phyloP scores from a whole-genome alignment of 495 filamentous ascomycete species.

The Xylaria nigripes region DNA sequence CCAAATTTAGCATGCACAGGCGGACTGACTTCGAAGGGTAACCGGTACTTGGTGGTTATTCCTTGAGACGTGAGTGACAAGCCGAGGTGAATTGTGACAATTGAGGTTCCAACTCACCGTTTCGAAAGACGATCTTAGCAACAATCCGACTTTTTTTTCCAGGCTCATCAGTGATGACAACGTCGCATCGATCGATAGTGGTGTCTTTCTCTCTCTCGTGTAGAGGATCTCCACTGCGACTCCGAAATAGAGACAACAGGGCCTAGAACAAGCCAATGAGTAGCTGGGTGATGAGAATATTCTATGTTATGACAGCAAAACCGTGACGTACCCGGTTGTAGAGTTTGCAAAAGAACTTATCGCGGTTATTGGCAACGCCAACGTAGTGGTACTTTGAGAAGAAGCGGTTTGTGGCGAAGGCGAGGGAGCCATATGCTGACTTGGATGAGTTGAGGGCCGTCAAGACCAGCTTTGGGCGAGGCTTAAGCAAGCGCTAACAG shows the following conservation, averaged over 20 bases:
- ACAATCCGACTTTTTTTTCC: constrained; percentile 72
- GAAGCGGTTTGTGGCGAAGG: constrained; percentile 63
- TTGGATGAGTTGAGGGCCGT: constrained; percentile 87
- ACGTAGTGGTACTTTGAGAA: constrained; percentile 70
- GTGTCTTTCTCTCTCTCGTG: constrained; percentile 59
- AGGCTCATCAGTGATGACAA: constrained; percentile 66
- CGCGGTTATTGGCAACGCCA: constrained; percentile 35
- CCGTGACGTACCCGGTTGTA: constrained; percentile 34
- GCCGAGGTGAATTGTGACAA: background rate
- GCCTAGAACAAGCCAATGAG: constrained; percentile 25
- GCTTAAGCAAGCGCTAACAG: background rate
- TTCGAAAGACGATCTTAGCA: constrained; percentile 74
- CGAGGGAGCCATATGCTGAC: constrained; percentile 81
- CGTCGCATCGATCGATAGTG: constrained; percentile 78
- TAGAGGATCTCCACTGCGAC: constrained; percentile 29
- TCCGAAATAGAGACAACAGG: constrained; percentile 38
- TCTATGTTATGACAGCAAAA: background rate
- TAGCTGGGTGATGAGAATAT: constrained; percentile 7
- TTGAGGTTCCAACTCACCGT: constrained; percentile 46
- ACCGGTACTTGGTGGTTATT: constrained; percentile 82
- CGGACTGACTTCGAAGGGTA: constrained; percentile 78
- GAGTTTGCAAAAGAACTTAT: constrained; percentile 44
- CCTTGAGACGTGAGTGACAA: constrained; percentile 32
- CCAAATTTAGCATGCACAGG: constrained; percentile 87
- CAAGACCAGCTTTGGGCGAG: constrained; percentile 56